phyloP scores from a whole-genome alignment of 1,284 basidiomycete species.

The Thelephora terrestris region DNA sequence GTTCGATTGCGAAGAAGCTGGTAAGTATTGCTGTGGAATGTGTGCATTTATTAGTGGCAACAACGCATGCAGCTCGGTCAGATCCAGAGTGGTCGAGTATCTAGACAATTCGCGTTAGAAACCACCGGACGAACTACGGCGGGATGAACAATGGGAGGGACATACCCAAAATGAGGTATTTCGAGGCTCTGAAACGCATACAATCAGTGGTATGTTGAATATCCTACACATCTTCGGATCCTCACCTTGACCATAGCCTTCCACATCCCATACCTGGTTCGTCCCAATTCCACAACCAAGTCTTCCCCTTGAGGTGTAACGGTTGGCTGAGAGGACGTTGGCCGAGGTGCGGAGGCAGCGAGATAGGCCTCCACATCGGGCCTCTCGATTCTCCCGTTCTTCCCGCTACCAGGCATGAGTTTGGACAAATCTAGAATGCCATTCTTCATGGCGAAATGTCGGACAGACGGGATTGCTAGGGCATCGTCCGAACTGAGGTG shows the following conservation, averaged over 20 bases:
- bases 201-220: slow-evolving; percentile 6
- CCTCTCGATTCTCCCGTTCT: slow-evolving; percentile 67
- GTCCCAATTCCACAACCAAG: slow-evolving; percentile 59
- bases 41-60: slow-evolving; percentile 60
- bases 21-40: slow-evolving; percentile 59
- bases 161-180: slow-evolving; percentile 39
- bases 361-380: slow-evolving; percentile 62
- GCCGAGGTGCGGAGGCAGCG: slow-evolving; percentile 10
- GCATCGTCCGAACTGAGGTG: slow-evolving; percentile 25
- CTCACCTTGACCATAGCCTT: slow-evolving; percentile 73
- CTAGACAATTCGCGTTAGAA: slow-evolving; percentile 21
- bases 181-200: slow-evolving; percentile 50
- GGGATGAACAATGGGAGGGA: not conserved
- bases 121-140: not conserved
- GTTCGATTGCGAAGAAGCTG: slow-evolving; percentile 21
- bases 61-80: slow-evolving; percentile 68
- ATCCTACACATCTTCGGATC: slow-evolving; percentile 1
- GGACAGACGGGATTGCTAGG: slow-evolving; percentile 69
- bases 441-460: slow-evolving; percentile 64
- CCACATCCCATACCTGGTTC: slow-evolving; percentile 80
- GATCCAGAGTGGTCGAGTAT: slow-evolving; percentile 75
- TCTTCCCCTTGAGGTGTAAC: slow-evolving; percentile 25
- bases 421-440: slow-evolving; percentile 45
- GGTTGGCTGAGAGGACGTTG: not conserved
- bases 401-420: slow-evolving; percentile 65